Base-by-base conservation (phyloP, 805 yeast species). In the Lachancea mirantina region DNA sequence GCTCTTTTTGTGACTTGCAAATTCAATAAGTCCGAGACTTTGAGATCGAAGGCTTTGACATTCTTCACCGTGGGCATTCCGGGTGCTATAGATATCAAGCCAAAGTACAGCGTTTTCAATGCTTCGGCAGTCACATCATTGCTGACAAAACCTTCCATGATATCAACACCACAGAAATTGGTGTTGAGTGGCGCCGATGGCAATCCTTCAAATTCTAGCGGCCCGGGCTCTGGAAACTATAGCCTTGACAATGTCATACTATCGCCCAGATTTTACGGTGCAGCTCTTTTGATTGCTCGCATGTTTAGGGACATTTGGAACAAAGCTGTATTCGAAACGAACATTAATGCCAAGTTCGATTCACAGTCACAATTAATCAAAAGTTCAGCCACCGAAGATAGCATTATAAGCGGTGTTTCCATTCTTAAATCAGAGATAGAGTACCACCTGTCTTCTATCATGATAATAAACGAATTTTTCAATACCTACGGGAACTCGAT, bases 241-340 rank as follows among this genome's bases (percentile, higher is more conserved):
- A 52, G 72, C 22, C 67, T 79, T 30, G 83, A 78, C 42, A 79
- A 78, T 53, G 95, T 89, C n/a, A 75, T 83, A 19, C 68, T 92
- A 39, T 84, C 95, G 59, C 94, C 95, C 46, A 67, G 96, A 45
- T 87, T 88, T 48, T 88, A 84, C 54, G 97, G 96, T 28, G 73
- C 84, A 11, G 78, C 89, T 9, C 68, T 85, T 16, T 71, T 87
- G 38, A 65, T 87, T 19, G 71, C 95, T 1, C 72, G 97, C 45
- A 57, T 88, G 11, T 74, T 89, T 41, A 71, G 94, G 42, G 78
- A 77, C 13, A 66, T 76, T 28, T 92, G 99, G 99, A 68, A 68
- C 35, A 65, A 65, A 21, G 78, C 74, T 33, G 81, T 88, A 2
- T 83, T 89, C 45, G 58, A 51, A 16, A 30, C 64, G 18, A 52